Evolutionary conservation across 2,329 filamentous ascomycete genomes (phyloP).

Genomic region (Colletotrichum magnum): DNA sequence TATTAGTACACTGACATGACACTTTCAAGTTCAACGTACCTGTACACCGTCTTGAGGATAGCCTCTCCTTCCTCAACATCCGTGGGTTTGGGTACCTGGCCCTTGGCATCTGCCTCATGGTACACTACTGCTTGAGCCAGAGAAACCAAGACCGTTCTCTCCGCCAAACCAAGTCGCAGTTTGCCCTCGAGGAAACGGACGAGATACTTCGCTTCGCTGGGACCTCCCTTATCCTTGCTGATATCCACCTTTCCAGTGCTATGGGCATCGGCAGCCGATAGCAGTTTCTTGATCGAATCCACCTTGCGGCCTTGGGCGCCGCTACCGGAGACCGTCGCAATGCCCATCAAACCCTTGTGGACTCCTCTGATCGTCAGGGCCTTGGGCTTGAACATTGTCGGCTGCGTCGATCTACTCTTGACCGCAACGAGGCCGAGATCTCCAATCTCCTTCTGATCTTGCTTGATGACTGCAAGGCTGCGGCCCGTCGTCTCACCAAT

Average conservation of each 20-base stretch:
- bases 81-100: constrained; percentile 78
- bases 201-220: constrained; percentile 95
- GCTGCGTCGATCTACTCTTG: constrained; percentile 94
- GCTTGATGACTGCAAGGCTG: constrained; percentile 90
- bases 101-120: constrained; percentile 82
- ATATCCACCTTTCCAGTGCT: constrained; percentile 87
- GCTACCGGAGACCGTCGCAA: constrained; percentile 88
- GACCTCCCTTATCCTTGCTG: constrained; percentile 89
- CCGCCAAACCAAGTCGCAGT: constrained; percentile 89
- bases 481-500: constrained; percentile 95
- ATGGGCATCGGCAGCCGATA: constrained; percentile 89
- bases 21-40: constrained; percentile 60
- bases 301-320: constrained; percentile 93
- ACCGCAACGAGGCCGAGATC: constrained; percentile 95
- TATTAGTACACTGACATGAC: constrained; percentile 49
- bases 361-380: constrained; percentile 88
- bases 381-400: constrained; percentile 98
- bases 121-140: constrained; percentile 89
- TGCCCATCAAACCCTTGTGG: constrained; percentile 87
- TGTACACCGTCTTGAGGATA: constrained; percentile 91
- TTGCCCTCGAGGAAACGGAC: constrained; percentile 96
- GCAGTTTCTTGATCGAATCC: constrained; percentile 93
- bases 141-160: constrained; percentile 91
- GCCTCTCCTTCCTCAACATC: constrained; percentile 88
- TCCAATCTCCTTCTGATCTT: constrained; percentile 95